Evolutionary conservation across 2,329 filamentous ascomycete species (phyloP).

Genomic region (Ophiostoma ips): DNA sequence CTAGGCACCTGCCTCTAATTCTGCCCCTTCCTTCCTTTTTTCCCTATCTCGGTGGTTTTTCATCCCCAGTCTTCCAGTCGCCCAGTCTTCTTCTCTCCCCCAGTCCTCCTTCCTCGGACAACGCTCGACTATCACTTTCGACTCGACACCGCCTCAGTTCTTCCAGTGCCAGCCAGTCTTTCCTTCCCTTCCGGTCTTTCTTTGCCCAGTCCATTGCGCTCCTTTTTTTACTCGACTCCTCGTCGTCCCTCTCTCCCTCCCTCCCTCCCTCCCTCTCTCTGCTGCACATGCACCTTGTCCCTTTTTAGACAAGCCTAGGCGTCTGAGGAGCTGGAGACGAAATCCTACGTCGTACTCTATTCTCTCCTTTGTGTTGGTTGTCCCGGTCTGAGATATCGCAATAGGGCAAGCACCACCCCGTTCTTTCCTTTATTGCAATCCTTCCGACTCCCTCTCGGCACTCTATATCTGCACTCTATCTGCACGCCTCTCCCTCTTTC

Average conservation of each 20-base stretch:
- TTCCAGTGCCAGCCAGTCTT: not conserved
- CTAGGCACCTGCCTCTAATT: not conserved
- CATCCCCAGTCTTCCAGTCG: no score
- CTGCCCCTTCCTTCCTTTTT: not conserved
- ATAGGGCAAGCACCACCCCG: not conserved
- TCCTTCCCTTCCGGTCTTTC: not conserved
- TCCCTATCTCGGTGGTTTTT: no score
- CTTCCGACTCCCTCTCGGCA: not conserved
- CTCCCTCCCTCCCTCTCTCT: not conserved
- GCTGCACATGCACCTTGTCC: not conserved
- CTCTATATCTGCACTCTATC: not conserved
- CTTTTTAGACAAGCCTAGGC: slow-evolving; percentile 8
- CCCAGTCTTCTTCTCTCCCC: not conserved
- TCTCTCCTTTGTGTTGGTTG: not conserved
- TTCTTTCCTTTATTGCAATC: not conserved
- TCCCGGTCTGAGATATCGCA: no score
- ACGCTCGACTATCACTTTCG: not conserved
- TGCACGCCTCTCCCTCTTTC: no score
- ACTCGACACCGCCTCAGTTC: not conserved
- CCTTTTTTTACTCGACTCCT: not conserved
- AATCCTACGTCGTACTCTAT: not conserved
- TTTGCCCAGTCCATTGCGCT: not conserved
- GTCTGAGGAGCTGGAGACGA: not conserved
- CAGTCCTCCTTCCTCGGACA: not conserved
- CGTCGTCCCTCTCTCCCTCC: no score